A percentile compares a stretch with the other conserved stretches of the same genome.
Evolutionary conservation across 495 filamentous ascomycete genomes (phyloP).

Genomic region (Podospora pseudoanserina): DNA sequence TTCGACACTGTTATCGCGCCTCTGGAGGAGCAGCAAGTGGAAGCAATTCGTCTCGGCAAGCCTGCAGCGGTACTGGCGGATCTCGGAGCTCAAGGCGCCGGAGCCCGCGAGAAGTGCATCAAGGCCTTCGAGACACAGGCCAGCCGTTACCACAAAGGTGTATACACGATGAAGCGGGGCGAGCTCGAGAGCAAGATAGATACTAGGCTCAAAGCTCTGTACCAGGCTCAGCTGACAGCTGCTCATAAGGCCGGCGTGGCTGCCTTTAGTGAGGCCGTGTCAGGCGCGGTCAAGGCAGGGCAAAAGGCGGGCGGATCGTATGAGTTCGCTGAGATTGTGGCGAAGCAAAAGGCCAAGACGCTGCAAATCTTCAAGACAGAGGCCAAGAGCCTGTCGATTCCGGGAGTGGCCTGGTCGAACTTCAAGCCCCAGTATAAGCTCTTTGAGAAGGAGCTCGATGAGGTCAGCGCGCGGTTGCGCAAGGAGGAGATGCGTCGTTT

Average conservation of each 20-base stretch:
- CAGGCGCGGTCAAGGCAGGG: slow-evolving; percentile 69
- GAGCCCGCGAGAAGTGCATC: slow-evolving; percentile 66
- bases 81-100: slow-evolving; percentile 70
- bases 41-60: slow-evolving; percentile 65
- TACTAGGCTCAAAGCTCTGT: slow-evolving; percentile 76
- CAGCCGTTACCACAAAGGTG: slow-evolving; percentile 91
- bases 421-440: slow-evolving; percentile 52
- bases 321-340: slow-evolving; percentile 93
- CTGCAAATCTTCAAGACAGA: slow-evolving; percentile 73
- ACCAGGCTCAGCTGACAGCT: slow-evolving; percentile 79
- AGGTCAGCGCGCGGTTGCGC: slow-evolving; percentile 74
- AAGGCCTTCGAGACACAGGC: slow-evolving; percentile 85
- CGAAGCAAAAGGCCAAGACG: slow-evolving; percentile 70
- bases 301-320: slow-evolving; percentile 87
- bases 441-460: slow-evolving; percentile 77
- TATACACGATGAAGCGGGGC: slow-evolving; percentile 76
- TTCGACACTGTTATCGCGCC: slow-evolving; percentile 82
- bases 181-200: slow-evolving; percentile 88
- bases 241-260: slow-evolving; percentile 84
- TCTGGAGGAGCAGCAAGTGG: slow-evolving; percentile 80
- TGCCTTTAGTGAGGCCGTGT: slow-evolving; percentile 84
- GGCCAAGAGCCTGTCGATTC: slow-evolving; percentile 67
- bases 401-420: slow-evolving; percentile 77
- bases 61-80: slow-evolving; percentile 63
- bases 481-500: slow-evolving; percentile 94